Percentiles rank a stretch among this genome's conserved stretches.
These are phyloP conservation scores for Allomyces macrogynus DNA, from an alignment of 192 early-diverging fungal genomes.

Conservation along the genomic window DNA sequence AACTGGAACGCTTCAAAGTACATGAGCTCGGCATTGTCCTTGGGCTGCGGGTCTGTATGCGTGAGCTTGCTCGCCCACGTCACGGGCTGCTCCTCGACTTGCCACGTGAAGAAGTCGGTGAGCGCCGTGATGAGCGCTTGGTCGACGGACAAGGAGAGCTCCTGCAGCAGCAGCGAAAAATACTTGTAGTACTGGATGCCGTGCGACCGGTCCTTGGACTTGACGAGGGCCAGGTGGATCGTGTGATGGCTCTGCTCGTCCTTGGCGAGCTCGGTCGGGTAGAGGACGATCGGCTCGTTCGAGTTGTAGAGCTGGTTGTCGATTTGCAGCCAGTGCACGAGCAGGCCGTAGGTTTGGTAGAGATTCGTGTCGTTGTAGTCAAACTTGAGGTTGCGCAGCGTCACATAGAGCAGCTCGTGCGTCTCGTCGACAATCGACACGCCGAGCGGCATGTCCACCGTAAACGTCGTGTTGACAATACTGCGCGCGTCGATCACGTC, in stretches of 20 bases:
- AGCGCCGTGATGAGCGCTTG: not conserved
- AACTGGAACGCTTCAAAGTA: conserved; percentile 91
- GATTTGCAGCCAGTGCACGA: conserved; percentile 82
- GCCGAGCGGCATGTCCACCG: conserved; percentile 68
- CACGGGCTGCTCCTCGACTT: too few species aligned
- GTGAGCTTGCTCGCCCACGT: not conserved
- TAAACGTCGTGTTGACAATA: conserved; percentile 33
- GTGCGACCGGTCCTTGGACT: conserved; percentile 66
- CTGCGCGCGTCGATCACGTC: conserved; percentile 28
- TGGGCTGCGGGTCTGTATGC: conserved; percentile 34
- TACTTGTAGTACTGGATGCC: conserved; percentile 91
- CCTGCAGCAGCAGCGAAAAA: conserved; percentile 53
- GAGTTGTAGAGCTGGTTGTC: conserved; percentile 88
- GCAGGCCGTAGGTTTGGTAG: conserved; percentile 55
- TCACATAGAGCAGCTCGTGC: conserved; percentile 68
- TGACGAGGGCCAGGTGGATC: conserved; percentile 51
- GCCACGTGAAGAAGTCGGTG: not conserved
- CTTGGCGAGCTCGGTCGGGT: conserved; percentile 70
- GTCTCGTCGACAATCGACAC: conserved; percentile 65
- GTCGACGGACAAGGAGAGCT: not conserved
- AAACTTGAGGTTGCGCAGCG: conserved; percentile 53
- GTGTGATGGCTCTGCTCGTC: conserved; percentile 34
- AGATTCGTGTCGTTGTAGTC: conserved; percentile 59
- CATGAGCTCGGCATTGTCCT: conserved; percentile 46
- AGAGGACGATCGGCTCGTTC: conserved; percentile 73